Evolutionary conservation across 2,329 filamentous ascomycete genomes (phyloP), one percentile per base, ranked within the genome.

Genomic region (Beauveria sp.): DNA sequence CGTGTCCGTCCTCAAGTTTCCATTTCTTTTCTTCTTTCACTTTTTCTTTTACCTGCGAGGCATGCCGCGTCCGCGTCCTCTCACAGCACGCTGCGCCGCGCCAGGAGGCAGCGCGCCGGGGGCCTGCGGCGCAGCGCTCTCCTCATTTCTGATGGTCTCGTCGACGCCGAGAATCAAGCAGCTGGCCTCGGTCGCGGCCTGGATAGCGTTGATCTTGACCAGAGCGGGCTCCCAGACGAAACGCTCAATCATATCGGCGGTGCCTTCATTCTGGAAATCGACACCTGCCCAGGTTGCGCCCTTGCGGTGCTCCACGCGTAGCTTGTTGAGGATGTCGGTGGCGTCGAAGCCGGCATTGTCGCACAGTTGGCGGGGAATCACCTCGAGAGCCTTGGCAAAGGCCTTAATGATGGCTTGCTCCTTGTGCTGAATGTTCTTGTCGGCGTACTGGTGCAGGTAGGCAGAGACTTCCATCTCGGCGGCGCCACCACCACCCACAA

Each of bases 261-360:
- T 90, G 64, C 92, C 92, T 78, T 99, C 94, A 70, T 92, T 86
- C 67, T 87, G 80, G 72, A 99, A 97, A 78, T 99, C 94, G 30
- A 99, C 93, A 72, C 94, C 94, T 5, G 92, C 92, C 94, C 94
- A 99, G 57, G 85, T 86, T 72, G 90, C 90, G 67, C 92, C 92
- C 79, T 93, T 94, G 73, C 91, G 86, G 80, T 99, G 94, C 83
- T 97, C 93, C 63, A 97, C 94, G 61, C 94, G 90, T 66, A 99
- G 83, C 71, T 91, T 88, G 82, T 97, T 99, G 65, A 99, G 86
- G 67, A 99, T 97, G 71, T 99, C 94, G 56, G 94, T 99, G 28
- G 94, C 92, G 72, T 99, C 94, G 73, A 99, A 97, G 65, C 94
- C 94, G 61, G 94, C 94, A 71, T 99, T 99, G 80, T 99, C 94